Evolutionary conservation across 2,329 filamentous ascomycete species (phyloP).

Genomic region (Beauveria medogensis): DNA sequence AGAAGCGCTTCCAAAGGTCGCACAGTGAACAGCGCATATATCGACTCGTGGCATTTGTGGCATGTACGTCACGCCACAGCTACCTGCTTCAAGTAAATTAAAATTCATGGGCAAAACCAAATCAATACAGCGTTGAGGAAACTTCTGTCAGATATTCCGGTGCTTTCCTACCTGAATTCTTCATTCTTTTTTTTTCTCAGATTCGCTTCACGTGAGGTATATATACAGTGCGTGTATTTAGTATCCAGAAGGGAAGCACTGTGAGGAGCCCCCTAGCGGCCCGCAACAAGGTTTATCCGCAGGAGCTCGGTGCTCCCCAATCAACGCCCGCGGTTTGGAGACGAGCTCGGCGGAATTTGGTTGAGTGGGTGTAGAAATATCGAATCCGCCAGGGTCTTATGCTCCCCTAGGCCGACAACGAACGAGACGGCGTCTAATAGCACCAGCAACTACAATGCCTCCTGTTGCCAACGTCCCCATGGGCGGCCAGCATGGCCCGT

Average conservation of each 20-base stretch:
- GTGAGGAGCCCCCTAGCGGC: slow-evolving; percentile 18
- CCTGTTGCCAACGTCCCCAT: slow-evolving; percentile 30
- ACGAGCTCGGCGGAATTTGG: neutral
- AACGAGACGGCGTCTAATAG: neutral
- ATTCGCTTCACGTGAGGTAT: slow-evolving; percentile 26
- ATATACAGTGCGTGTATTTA: slow-evolving; percentile 19
- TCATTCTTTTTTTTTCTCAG: slow-evolving; percentile 22
- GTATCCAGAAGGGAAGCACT: slow-evolving; percentile 14
- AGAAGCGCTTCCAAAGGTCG: slow-evolving; percentile 4
- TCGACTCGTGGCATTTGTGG: neutral
- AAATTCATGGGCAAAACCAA: neutral
- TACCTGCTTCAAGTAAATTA: neutral
- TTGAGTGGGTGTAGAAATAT: neutral
- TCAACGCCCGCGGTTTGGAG: neutral
- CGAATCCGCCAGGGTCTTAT: neutral
- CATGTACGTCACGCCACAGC: slow-evolving; percentile 5
- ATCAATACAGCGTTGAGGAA: neutral
- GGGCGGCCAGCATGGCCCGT: slow-evolving; percentile 38
- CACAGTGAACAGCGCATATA: slow-evolving; percentile 6
- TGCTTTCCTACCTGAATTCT: neutral
- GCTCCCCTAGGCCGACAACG: neutral
- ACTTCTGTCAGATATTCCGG: neutral
- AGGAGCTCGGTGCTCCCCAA: slow-evolving; percentile 3
- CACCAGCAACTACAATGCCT: slow-evolving; percentile 26
- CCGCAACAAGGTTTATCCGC: slow-evolving; percentile 23